Evolutionary conservation across 1,139 yeast species (phyloP).

Genomic region (Taphrina pruni): DNA sequence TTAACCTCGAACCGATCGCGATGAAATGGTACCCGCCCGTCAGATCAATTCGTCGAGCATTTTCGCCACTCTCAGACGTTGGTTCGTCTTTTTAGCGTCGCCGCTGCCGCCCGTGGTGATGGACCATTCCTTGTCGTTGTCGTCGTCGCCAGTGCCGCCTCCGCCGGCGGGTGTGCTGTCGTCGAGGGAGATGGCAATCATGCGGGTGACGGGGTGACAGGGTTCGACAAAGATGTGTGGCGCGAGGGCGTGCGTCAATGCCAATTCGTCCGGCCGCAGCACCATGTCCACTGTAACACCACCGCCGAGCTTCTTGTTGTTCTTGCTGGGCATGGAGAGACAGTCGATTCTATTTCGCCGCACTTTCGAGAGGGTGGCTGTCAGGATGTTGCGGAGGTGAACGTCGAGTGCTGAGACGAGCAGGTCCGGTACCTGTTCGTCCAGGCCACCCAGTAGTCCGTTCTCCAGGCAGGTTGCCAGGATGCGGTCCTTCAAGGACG

Average conservation of each 20-base stretch:
- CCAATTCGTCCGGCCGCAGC: slow-evolving; percentile 30
- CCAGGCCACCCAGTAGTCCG: slow-evolving; percentile 84
- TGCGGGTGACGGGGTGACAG: slow-evolving; percentile 22
- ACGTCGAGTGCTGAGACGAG: slow-evolving; percentile 33
- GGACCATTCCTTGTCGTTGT: slow-evolving; percentile 10
- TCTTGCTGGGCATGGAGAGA: slow-evolving; percentile 4
- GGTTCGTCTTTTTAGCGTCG: neutral
- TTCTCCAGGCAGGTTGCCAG: slow-evolving; percentile 86
- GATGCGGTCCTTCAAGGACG: slow-evolving; percentile 70
- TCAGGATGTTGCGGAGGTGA: slow-evolving; percentile 35
- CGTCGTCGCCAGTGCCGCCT: too few relatives aligned
- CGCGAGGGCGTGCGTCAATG: slow-evolving; percentile 24
- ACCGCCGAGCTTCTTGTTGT: neutral
- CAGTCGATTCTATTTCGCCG: slow-evolving; percentile 27
- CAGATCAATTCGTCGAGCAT: slow-evolving; percentile 25
- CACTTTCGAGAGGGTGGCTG: slow-evolving; percentile 22
- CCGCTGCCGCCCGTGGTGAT: neutral
- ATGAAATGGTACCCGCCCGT: neutral
- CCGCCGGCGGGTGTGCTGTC: slow-evolving; percentile 12
- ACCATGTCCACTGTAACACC: neutral
- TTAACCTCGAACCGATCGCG: too few relatives aligned
- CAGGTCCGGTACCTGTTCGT: slow-evolving; percentile 69
- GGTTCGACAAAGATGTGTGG: slow-evolving; percentile 36
- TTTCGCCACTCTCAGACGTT: slow-evolving; percentile 23
- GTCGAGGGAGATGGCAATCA: slow-evolving; percentile 22